phyloP scores from a whole-genome alignment of 2,329 filamentous ascomycete species.

The Claviceps lovelessii region DNA sequence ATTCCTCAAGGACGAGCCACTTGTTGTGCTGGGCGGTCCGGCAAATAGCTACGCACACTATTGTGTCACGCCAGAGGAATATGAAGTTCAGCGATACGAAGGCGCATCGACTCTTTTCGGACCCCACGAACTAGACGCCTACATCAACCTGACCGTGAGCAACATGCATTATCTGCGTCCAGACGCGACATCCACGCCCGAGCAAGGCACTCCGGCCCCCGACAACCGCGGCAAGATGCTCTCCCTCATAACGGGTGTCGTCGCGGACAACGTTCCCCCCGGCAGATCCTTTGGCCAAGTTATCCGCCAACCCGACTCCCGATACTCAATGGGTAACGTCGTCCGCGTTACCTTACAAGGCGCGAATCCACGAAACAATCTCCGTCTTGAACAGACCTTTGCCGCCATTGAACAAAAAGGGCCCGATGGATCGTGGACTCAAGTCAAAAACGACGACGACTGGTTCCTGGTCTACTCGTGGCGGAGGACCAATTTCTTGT shows the following conservation, averaged over 20 bases:
- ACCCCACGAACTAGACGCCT: slow-evolving; percentile 66
- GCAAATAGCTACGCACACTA: slow-evolving; percentile 87
- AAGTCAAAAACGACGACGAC: slow-evolving; percentile 58
- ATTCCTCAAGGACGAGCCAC: slow-evolving; percentile 37
- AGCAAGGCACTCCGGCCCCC: slow-evolving; percentile 51
- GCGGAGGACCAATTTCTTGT: slow-evolving; percentile 53
- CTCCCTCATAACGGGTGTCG: slow-evolving; percentile 66
- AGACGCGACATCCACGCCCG: slow-evolving; percentile 23
- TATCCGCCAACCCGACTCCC: slow-evolving; percentile 34
- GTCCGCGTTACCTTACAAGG: slow-evolving; percentile 63
- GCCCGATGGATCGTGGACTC: slow-evolving; percentile 40
- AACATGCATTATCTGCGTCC: slow-evolving; percentile 27
- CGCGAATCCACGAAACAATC: slow-evolving; percentile 80
- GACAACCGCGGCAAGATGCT: slow-evolving; percentile 65
- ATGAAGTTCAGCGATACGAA: slow-evolving; percentile 76
- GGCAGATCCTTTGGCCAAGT: slow-evolving; percentile 60
- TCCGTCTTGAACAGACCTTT: slow-evolving; percentile 64
- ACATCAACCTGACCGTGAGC: slow-evolving; percentile 74
- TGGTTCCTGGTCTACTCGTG: slow-evolving; percentile 76
- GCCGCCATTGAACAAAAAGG: slow-evolving; percentile 55
- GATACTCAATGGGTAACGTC: slow-evolving; percentile 45
- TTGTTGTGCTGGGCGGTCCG: slow-evolving; percentile 78
- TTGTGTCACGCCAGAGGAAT: slow-evolving; percentile 66
- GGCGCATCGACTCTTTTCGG: slow-evolving; percentile 88
- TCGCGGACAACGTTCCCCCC: slow-evolving; percentile 53